Evolutionary conservation across 176 grass and related monocot genomes (phyloP).

Genomic region (Carex cristatella): DNA sequence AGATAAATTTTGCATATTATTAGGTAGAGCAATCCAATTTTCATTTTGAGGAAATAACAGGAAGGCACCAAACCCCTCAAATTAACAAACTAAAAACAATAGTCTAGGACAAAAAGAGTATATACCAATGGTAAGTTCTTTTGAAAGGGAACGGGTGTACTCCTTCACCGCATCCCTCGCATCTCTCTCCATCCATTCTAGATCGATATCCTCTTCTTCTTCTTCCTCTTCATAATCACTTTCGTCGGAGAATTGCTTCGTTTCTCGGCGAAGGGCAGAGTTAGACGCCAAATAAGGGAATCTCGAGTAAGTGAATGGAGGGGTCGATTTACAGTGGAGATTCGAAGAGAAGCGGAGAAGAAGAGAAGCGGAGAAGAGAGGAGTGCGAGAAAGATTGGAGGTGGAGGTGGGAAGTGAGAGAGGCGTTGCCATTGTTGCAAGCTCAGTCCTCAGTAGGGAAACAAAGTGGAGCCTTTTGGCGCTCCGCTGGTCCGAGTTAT

Average conservation of each 20-base stretch:
- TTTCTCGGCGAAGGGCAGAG: neutral
- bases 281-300: neutral
- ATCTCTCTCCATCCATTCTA: conserved; percentile 79
- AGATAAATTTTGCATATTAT: neutral
- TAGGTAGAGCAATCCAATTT: neutral
- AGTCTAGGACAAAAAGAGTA: neutral
- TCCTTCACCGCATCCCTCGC: conserved; percentile 54
- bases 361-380: conserved; percentile 7
- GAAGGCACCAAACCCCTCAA: neutral
- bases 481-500: neutral
- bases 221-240: conserved; percentile 18
- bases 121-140: conserved; percentile 53
- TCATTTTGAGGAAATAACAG: neutral
- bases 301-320: neutral
- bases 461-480: neutral
- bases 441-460: neutral
- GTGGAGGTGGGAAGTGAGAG: conserved; percentile 18
- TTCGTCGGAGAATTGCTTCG: neutral
- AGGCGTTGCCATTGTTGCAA: neutral
- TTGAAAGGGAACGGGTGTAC: conserved; percentile 40
- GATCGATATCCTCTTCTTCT: conserved; percentile 36
- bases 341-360: conserved; percentile 15
- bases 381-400: conserved; percentile 12
- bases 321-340: neutral
- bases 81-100: neutral